Percentiles rank a stretch among this genome's conserved stretches.
These are phyloP conservation scores for Trichoderma sp. DNA, from an alignment of 2,329 filamentous ascomycete species.

Conservation along the genomic window DNA sequence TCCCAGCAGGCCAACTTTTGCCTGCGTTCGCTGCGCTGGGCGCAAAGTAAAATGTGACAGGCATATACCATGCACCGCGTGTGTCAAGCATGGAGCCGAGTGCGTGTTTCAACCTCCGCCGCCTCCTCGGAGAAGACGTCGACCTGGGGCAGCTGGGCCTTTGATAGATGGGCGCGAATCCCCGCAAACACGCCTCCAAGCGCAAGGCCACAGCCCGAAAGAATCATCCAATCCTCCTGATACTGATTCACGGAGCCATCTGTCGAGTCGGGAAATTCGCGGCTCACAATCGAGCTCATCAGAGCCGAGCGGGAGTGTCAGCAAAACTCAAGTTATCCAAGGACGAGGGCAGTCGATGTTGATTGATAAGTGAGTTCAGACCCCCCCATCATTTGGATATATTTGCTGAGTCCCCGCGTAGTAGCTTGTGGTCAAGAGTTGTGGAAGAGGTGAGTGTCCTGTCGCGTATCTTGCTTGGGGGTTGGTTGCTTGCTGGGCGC, in stretches of 20 bases:
- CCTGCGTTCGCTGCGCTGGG: background rate
- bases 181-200: background rate
- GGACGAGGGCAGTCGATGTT: slow-evolving; percentile 12
- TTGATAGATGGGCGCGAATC: background rate
- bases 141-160: background rate
- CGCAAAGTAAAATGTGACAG: slow-evolving; percentile 1
- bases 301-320: slow-evolving; percentile 6
- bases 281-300: slow-evolving; percentile 4
- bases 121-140: background rate
- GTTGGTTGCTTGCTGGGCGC: background rate
- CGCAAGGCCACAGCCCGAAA: background rate
- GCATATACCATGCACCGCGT: slow-evolving; percentile 6
- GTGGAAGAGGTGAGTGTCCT: slow-evolving; percentile 12
- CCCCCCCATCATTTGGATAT: background rate
- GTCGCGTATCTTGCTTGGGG: background rate
- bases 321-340: slow-evolving; percentile 12
- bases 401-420: slow-evolving; percentile 2
- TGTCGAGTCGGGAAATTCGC: background rate
- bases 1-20: background rate
- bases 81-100: slow-evolving; percentile 4
- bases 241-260: background rate
- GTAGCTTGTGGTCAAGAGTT: slow-evolving; percentile 16
- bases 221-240: background rate
- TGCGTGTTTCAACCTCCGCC: slow-evolving; percentile 10
- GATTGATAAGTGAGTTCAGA: slow-evolving; percentile 11